Evolutionary conservation across 2,329 filamentous ascomycete genomes (phyloP).

Genomic region (Paraphaeosphaeria sporulosa): DNA sequence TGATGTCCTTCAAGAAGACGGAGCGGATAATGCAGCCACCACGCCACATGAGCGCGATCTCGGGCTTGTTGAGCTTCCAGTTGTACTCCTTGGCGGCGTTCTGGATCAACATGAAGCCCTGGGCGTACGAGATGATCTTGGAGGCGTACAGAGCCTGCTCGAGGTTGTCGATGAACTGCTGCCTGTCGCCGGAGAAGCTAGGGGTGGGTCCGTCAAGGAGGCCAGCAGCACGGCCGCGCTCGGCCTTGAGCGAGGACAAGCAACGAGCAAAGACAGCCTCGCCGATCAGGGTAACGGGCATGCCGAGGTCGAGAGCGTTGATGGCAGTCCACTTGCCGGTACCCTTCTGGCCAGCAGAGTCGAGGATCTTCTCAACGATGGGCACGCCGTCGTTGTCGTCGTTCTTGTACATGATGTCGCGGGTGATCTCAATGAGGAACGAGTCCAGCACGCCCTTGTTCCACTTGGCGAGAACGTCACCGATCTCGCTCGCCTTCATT

Average conservation of each 20-base stretch:
- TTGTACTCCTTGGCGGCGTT: slow-evolving; percentile 93
- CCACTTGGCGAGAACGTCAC: slow-evolving; percentile 93
- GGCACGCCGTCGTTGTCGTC: slow-evolving; percentile 84
- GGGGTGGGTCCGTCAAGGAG: slow-evolving; percentile 80
- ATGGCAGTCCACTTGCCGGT: slow-evolving; percentile 99
- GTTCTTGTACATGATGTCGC: slow-evolving; percentile 98
- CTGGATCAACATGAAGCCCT: slow-evolving; percentile 99
- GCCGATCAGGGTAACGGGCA: slow-evolving; percentile 97
- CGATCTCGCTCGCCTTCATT: slow-evolving; percentile 90
- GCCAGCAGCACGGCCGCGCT: slow-evolving; percentile 82
- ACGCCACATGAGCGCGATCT: slow-evolving; percentile 99
- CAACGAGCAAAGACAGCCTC: slow-evolving; percentile 96
- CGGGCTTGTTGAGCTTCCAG: slow-evolving; percentile 99
- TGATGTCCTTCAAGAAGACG: slow-evolving; percentile 99
- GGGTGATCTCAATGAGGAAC: slow-evolving; percentile 99
- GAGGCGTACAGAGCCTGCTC: slow-evolving; percentile 99
- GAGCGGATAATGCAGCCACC: slow-evolving; percentile 99
- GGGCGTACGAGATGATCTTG: slow-evolving; percentile 99
- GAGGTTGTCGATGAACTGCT: slow-evolving; percentile 93
- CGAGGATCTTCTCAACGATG: slow-evolving; percentile 98
- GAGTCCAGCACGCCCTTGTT: slow-evolving; percentile 97
- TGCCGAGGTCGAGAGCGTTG: slow-evolving; percentile 97
- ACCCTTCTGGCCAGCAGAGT: slow-evolving; percentile 98
- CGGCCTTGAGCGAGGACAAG: slow-evolving; percentile 90
- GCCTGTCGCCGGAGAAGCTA: slow-evolving; percentile 88